These are phyloP conservation scores for Fomitopsis pinicola DNA, from an alignment of 1,284 basidiomycete genomes.

Conservation along the genomic window DNA sequence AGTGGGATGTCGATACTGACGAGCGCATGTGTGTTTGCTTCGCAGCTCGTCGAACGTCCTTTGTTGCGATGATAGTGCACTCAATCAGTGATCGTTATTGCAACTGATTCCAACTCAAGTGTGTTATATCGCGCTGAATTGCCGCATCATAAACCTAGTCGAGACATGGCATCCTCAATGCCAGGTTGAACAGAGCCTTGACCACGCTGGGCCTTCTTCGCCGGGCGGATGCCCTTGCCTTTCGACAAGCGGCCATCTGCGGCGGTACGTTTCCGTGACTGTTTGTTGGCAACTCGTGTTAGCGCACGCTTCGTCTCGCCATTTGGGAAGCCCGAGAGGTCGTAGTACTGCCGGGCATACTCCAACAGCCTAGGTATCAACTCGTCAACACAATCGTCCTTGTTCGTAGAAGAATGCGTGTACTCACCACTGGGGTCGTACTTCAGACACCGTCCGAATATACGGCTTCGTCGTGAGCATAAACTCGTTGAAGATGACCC, in stretches of 20 bases:
- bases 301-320: constrained; percentile 75
- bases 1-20: neutral
- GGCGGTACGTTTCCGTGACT: constrained; percentile 24
- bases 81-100: neutral
- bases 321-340: constrained; percentile 60
- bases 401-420: neutral
- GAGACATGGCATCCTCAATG: too few relatives aligned
- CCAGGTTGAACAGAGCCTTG: too few relatives aligned
- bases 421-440: constrained; percentile 83
- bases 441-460: constrained; percentile 90
- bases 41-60: neutral
- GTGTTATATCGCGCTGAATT: too few relatives aligned
- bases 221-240: neutral
- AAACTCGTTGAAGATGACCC: constrained; percentile 98
- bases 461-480: constrained; percentile 88
- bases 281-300: constrained; percentile 34
- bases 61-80: neutral
- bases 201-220: neutral
- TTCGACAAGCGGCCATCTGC: neutral
- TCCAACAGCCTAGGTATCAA: constrained; percentile 71
- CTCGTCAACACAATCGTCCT: neutral
- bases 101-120: too few relatives aligned
- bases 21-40: too few relatives aligned
- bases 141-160: too few relatives aligned
- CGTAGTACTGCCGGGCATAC: constrained; percentile 78